These are phyloP conservation scores for Baorangia bicolor DNA, from an alignment of 768 basidiomycete species.

Conservation along the genomic window DNA sequence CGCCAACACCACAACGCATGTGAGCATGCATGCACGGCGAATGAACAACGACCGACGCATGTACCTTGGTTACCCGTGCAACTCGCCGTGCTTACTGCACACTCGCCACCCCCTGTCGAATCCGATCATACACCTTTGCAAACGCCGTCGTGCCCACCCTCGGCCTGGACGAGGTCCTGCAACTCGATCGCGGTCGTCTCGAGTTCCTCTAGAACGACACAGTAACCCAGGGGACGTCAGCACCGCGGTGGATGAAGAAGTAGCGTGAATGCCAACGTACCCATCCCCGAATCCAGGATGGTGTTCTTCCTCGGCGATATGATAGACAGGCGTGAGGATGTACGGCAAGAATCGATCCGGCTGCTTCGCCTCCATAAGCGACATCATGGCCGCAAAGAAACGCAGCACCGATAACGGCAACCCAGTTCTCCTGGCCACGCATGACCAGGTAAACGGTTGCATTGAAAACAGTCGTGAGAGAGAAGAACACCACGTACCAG, in stretches of 20 bases:
- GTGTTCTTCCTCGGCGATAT: constrained; percentile 86
- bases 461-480: background rate
- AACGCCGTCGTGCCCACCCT: constrained; percentile 90
- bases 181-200: constrained; percentile 79
- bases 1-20: constrained; percentile 5
- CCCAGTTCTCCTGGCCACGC: constrained; percentile 78
- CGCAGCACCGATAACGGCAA: constrained; percentile 79
- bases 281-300: constrained; percentile 73
- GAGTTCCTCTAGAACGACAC: constrained; percentile 79
- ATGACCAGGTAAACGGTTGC: background rate
- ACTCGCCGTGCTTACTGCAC: constrained; percentile 73
- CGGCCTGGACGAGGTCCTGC: constrained; percentile 81
- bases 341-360: constrained; percentile 77
- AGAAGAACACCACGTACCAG: constrained; percentile 10
- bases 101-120: constrained; percentile 67
- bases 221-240: background rate
- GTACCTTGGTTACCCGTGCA: constrained; percentile 49
- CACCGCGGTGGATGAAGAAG: background rate
- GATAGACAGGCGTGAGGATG: constrained; percentile 82
- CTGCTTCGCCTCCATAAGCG: constrained; percentile 56
- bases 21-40: background rate
- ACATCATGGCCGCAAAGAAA: constrained; percentile 93
- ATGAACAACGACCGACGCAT: no score
- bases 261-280: no score
- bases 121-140: constrained; percentile 72